These are phyloP conservation scores for Tetraselmis striata DNA, from an alignment of 139 green algal genomes.

Conservation along the genomic window DNA sequence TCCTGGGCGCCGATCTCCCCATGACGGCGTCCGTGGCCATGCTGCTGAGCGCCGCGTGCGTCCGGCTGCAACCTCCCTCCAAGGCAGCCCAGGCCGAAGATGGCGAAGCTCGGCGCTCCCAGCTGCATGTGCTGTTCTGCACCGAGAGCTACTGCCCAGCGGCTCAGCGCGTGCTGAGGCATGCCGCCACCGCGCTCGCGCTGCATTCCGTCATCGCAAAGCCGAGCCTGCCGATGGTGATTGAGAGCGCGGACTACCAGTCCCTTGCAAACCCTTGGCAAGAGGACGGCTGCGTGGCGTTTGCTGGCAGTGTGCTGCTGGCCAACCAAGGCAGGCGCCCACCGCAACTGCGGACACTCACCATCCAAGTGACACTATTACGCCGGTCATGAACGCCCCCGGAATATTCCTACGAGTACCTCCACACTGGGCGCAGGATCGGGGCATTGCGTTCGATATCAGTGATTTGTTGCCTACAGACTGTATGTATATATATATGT, in stretches of 20 bases:
- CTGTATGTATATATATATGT: no score
- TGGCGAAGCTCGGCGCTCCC: no score
- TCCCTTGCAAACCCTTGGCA: not conserved
- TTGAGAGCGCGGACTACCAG: not conserved
- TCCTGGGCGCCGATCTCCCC: not conserved
- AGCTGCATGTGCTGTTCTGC: not conserved
- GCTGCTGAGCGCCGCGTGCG: not conserved
- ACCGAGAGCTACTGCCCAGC: not conserved
- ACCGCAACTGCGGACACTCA: no score
- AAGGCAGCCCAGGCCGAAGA: no score
- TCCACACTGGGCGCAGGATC: no score
- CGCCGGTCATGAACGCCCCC: no score
- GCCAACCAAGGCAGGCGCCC: not conserved
- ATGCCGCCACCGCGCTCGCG: not conserved
- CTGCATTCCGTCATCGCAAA: not conserved
- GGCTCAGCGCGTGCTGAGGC: not conserved
- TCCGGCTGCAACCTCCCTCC: no score
- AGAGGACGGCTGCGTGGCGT: not conserved
- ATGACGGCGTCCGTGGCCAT: not conserved
- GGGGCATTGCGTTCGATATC: no score
- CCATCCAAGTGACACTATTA: no score
- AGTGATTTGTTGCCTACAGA: no score
- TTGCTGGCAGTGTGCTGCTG: not conserved
- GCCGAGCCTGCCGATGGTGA: not conserved
- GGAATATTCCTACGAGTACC: no score